Conservation (phyloP, 495 filamentous ascomycete genomes). For the Saxophila tyrrhenica region DNA sequence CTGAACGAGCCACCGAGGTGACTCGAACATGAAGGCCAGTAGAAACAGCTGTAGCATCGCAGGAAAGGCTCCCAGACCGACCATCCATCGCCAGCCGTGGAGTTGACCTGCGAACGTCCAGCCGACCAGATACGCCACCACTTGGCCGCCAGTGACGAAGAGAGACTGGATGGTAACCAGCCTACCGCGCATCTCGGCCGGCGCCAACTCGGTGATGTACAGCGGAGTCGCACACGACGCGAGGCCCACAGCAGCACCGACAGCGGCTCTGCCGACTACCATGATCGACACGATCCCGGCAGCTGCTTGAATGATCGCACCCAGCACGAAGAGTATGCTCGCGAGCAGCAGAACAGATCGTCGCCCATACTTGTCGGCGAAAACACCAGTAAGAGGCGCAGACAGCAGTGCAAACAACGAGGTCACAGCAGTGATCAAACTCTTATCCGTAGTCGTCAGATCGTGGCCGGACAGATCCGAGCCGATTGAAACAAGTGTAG, state of each 20-base stretch:
- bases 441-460: conserved; percentile 68
- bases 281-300: conserved; percentile 54
- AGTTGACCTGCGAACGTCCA: conserved; percentile 50
- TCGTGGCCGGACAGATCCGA: conserved; percentile 56
- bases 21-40: conserved; percentile 65
- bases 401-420: conserved; percentile 68
- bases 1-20: conserved; percentile 74
- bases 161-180: conserved; percentile 67
- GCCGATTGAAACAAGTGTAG: conserved; percentile 69
- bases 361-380: conserved; percentile 66
- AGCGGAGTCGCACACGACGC: conserved; percentile 75
- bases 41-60: conserved; percentile 58
- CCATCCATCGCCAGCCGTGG: conserved; percentile 80
- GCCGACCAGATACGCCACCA: conserved; percentile 70
- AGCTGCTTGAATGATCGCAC: conserved; percentile 59
- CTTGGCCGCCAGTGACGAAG: conserved; percentile 78
- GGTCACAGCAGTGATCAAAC: conserved; percentile 71
- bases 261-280: conserved; percentile 67
- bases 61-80: conserved; percentile 71
- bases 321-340: conserved; percentile 65
- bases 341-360: conserved; percentile 66
- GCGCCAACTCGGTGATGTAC: conserved; percentile 73
- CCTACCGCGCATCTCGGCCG: conserved; percentile 58
- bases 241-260: conserved; percentile 72
- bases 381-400: conserved; percentile 60